Conservation (phyloP, 345 rosid genomes). For the Capsella bursapastoris region DNA sequence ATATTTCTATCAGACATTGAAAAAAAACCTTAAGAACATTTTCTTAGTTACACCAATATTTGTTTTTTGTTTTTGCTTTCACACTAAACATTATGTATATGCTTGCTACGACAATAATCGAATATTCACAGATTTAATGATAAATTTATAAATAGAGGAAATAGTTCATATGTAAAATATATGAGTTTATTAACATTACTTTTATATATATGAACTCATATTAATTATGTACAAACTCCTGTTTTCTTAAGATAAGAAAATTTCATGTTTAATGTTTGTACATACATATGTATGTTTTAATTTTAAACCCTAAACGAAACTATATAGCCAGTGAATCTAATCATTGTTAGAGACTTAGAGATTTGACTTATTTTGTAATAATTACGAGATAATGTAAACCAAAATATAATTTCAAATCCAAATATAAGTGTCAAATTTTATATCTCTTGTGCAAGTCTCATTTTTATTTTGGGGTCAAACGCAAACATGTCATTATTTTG, state of each 20-base stretch:
- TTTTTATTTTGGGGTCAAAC: conserved; percentile 1
- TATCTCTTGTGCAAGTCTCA: neutral
- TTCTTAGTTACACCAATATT: neutral
- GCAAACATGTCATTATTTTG: conserved; percentile 14
- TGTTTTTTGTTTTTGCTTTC: neutral
- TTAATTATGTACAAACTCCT: too few species aligned
- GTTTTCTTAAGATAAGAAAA: neutral
- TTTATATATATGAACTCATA: too few species aligned
- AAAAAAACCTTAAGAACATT: conserved; percentile 8
- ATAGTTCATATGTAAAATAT: neutral
- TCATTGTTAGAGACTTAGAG: neutral
- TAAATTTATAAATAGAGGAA: neutral
- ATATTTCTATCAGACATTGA: conserved; percentile 3
- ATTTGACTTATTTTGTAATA: neutral
- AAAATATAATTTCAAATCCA: neutral
- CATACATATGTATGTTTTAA: neutral
- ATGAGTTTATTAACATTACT: neutral
- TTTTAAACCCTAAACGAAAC: neutral
- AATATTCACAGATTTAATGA: neutral
- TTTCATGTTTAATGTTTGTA: neutral
- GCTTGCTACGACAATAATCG: neutral
- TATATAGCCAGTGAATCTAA: neutral
- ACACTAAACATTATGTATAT: neutral
- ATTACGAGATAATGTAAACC: neutral
- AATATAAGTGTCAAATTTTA: neutral